phyloP scores from a whole-genome alignment of 345 rosid genomes.

The Litchi chinensis region DNA sequence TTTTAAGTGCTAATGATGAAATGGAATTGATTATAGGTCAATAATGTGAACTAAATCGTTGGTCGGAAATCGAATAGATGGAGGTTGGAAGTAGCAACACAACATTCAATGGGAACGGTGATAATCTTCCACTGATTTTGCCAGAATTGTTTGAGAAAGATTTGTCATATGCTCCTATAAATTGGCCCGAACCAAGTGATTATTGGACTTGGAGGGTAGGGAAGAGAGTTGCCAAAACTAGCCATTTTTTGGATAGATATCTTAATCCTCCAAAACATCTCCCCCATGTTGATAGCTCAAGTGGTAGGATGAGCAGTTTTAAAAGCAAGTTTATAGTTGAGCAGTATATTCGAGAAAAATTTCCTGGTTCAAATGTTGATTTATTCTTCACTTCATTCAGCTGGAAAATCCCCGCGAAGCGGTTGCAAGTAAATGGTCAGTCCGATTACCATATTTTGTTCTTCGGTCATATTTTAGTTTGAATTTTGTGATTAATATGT shows the following conservation, averaged over 20 bases:
- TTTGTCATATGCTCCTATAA: slow-evolving; percentile 66
- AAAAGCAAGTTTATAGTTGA: slow-evolving; percentile 57
- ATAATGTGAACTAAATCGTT: neutral
- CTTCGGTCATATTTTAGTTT: neutral
- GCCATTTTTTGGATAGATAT: slow-evolving; percentile 57
- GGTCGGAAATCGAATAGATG: slow-evolving; percentile 35
- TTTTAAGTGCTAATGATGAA: slow-evolving; percentile 9
- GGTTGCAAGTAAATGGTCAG: slow-evolving; percentile 43
- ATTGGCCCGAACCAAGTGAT: slow-evolving; percentile 71
- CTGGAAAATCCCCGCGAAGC: slow-evolving; percentile 60
- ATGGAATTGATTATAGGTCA: slow-evolving; percentile 22
- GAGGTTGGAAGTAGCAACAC: slow-evolving; percentile 33
- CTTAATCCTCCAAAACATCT: slow-evolving; percentile 63
- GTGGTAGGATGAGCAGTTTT: slow-evolving; percentile 21
- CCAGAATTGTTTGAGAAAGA: slow-evolving; percentile 58
- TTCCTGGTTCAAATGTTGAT: slow-evolving; percentile 53
- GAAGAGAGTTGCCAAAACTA: slow-evolving; percentile 39
- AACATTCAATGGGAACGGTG: slow-evolving; percentile 15
- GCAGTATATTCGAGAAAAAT: slow-evolving; percentile 38
- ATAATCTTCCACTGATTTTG: slow-evolving; percentile 42
- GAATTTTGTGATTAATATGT: slow-evolving; percentile 4
- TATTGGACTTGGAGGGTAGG: slow-evolving; percentile 72
- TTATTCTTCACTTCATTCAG: slow-evolving; percentile 73
- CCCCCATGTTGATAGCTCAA: neutral
- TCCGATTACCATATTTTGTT: slow-evolving; percentile 15